Evolutionary conservation across 371 early-diverging fungal genomes (phyloP).

Genomic region (Rhizopus sp.): DNA sequence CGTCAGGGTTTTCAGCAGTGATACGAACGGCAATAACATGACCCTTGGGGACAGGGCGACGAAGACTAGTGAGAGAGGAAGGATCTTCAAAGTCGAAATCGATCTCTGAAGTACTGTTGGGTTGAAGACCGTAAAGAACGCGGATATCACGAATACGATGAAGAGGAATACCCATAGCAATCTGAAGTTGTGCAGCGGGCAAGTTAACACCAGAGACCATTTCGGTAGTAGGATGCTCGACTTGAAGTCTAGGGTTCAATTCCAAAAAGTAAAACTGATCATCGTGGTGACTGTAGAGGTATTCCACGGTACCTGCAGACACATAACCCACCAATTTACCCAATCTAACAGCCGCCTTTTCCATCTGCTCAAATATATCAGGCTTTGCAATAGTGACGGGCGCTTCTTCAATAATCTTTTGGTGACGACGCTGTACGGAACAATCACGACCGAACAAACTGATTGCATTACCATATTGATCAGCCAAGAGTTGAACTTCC

Average conservation of each 20-base stretch:
- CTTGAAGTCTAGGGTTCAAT: conserved; percentile 98
- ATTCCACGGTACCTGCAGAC: conserved; percentile 98
- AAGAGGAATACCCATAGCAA: conserved; percentile 98
- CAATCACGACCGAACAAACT: conserved; percentile 99
- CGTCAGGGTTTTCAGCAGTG: conserved; percentile 99
- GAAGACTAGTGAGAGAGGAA: conserved; percentile 75
- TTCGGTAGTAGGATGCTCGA: conserved; percentile 99
- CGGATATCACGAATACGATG: conserved; percentile 94
- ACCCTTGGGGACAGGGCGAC: conserved; percentile 93
- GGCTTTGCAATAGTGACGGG: conserved; percentile 91
- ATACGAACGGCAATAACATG: conserved; percentile 99
- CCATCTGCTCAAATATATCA: conserved; percentile 88
- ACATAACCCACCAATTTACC: conserved; percentile 95
- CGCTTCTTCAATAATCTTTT: conserved; percentile 95
- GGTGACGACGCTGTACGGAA: conserved; percentile 98
- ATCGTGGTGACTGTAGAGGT: conserved; percentile 86
- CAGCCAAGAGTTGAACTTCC: conserved; percentile 97
- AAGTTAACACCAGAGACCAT: conserved; percentile 98
- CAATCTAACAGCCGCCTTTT: conserved; percentile 93
- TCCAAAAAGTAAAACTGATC: conserved; percentile 96
- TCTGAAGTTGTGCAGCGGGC: conserved; percentile 96
- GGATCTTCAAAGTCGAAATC: conserved; percentile 90
- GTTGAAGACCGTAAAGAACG: conserved; percentile 88
- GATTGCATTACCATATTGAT: conserved; percentile 96
- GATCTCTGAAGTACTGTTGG: conserved; percentile 82